Conservation (phyloP, 306 rosid genomes). For the Citrullus mucosospermus region DNA sequence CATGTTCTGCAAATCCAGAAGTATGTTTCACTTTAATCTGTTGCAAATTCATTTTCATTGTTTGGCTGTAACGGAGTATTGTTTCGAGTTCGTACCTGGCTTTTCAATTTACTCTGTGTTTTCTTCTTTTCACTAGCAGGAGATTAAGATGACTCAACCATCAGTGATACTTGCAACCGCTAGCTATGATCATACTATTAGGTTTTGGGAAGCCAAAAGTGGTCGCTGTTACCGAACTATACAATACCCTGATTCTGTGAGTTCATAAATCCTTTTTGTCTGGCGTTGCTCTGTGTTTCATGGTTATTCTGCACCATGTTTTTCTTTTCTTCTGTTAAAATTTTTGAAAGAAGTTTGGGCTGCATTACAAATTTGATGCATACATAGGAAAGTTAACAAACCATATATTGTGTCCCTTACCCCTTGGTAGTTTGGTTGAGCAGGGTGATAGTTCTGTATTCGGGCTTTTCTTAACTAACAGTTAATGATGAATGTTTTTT, state of each 20-base stretch:
- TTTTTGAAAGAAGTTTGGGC: not conserved
- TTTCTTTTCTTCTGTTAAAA: conserved; percentile 3
- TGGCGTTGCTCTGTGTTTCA: not conserved
- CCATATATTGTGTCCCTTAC: no score
- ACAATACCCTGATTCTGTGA: conserved; percentile 90
- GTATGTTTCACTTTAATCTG: not conserved
- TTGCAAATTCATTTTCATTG: not conserved
- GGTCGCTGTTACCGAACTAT: conserved; percentile 97
- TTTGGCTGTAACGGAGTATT: not conserved
- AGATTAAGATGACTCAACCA: conserved; percentile 62
- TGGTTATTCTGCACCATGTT: not conserved
- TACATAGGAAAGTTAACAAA: not conserved
- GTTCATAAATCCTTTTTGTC: not conserved
- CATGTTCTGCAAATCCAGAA: not conserved
- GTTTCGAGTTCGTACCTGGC: not conserved
- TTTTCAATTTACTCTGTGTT: not conserved
- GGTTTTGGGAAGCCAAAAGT: conserved; percentile 97
- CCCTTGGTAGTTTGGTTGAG: not conserved
- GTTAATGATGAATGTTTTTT: conserved; percentile 6
- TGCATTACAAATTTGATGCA: not conserved
- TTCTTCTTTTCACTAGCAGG: not conserved
- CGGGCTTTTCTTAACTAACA: not conserved
- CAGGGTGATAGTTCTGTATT: not conserved
- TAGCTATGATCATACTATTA: conserved; percentile 92
- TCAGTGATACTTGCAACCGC: conserved; percentile 93